phyloP scores from a whole-genome alignment of 2,329 filamentous ascomycete genomes.

The Apiospora sp. region DNA sequence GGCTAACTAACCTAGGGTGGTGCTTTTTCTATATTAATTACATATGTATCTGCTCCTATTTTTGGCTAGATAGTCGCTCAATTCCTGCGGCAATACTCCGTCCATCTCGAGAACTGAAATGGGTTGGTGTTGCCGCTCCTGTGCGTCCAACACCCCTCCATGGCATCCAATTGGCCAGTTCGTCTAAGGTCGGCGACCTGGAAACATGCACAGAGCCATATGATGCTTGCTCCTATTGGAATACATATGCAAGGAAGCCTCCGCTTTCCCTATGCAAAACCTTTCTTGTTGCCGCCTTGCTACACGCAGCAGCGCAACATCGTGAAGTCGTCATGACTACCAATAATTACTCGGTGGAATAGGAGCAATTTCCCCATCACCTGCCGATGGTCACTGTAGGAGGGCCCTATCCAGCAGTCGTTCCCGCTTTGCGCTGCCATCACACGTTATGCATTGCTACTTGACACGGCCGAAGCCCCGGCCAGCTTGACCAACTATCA shows the following conservation, averaged over 20 bases:
- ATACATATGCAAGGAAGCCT: conserved; percentile 11
- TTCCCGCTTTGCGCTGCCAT: neutral
- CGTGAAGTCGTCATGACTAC: neutral
- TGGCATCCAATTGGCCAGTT: neutral
- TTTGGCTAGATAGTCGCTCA: neutral
- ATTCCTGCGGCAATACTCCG: neutral
- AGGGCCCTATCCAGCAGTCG: neutral
- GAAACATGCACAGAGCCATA: conserved; percentile 13
- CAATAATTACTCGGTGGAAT: neutral
- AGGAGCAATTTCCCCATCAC: neutral
- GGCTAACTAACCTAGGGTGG: neutral
- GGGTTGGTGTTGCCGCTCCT: neutral
- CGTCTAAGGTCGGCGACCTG: conserved; percentile 1
- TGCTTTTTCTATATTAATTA: too few relatives aligned
- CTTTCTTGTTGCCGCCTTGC: neutral
- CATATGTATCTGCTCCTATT: neutral
- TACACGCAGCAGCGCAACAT: neutral
- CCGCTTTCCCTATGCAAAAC: neutral
- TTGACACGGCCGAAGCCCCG: conserved; percentile 2
- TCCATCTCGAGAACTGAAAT: neutral
- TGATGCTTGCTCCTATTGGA: conserved; percentile 1
- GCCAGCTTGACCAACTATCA: conserved; percentile 4
- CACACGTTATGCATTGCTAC: neutral
- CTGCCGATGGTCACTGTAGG: neutral
- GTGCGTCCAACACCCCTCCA: neutral